Percentiles rank a stretch among this genome's conserved stretches.
Conservation (phyloP, 1,284 basidiomycete genomes). For the Apiotrichum laibachii region DNA sequence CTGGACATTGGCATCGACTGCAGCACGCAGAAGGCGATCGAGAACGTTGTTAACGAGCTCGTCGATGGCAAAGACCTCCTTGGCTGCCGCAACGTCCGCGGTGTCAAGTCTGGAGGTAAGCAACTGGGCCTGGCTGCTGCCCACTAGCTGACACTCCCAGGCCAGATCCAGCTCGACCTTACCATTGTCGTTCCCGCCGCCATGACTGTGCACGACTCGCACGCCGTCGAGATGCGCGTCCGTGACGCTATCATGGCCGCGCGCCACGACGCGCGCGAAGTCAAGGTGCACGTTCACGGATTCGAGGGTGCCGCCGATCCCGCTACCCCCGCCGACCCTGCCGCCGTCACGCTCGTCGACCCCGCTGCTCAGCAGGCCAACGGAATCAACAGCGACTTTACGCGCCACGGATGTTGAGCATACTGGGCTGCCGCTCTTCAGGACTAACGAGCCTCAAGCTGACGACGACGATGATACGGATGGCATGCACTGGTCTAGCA, state of each 20-base stretch:
- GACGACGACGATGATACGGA: no score
- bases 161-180: constrained; percentile 47
- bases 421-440: no score
- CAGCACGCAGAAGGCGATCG: constrained; percentile 58
- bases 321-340: background rate
- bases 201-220: constrained; percentile 62
- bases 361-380: background rate
- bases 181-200: constrained; percentile 64
- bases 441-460: background rate
- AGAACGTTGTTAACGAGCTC: constrained; percentile 59
- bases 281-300: constrained; percentile 65
- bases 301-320: constrained; percentile 16
- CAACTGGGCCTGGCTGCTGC: background rate
- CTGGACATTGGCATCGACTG: constrained; percentile 77
- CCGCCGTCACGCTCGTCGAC: background rate
- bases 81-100: constrained; percentile 66
- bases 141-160: constrained; percentile 18
- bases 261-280: constrained; percentile 72
- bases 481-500: no score
- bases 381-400: constrained; percentile 21
- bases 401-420: constrained; percentile 9
- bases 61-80: constrained; percentile 55
- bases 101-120: constrained; percentile 65
- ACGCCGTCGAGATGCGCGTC: constrained; percentile 64
- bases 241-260: constrained; percentile 60